These are phyloP conservation scores for Pyrus betulifolia DNA, from an alignment of 306 rosid genomes.

Conservation along the genomic window DNA sequence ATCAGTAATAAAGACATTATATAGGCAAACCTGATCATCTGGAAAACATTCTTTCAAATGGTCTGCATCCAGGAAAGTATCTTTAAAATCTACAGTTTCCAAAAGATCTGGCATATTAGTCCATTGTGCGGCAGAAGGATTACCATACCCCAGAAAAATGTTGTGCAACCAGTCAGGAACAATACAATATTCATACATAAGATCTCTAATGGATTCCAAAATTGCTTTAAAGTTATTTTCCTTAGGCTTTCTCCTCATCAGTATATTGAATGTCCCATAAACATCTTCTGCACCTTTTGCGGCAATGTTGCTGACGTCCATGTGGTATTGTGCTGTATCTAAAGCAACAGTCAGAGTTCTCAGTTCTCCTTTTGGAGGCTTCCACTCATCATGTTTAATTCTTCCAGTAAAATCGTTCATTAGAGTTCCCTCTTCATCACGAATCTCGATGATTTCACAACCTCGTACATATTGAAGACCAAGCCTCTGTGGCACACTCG, in stretches of 20 bases:
- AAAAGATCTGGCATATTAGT: slow-evolving; percentile 92
- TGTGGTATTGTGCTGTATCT: slow-evolving; percentile 96
- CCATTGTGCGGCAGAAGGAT: slow-evolving; percentile 98
- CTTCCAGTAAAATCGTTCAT: slow-evolving; percentile 96
- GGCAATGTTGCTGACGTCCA: slow-evolving; percentile 91
- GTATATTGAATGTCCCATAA: slow-evolving; percentile 79
- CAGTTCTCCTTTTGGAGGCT: slow-evolving; percentile 94
- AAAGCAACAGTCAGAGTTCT: slow-evolving; percentile 95
- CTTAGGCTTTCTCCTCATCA: slow-evolving; percentile 98
- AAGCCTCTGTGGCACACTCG: slow-evolving; percentile 85
- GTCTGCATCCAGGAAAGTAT: slow-evolving; percentile 78
- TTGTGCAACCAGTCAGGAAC: slow-evolving; percentile 98
- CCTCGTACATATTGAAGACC: slow-evolving; percentile 94
- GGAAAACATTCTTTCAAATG: slow-evolving; percentile 72
- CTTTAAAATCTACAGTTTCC: slow-evolving; percentile 88
- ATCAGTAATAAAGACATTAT: slow-evolving; percentile 10
- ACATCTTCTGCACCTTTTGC: slow-evolving; percentile 89
- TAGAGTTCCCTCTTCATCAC: slow-evolving; percentile 87
- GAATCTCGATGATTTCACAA: slow-evolving; percentile 84
- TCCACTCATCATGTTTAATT: slow-evolving; percentile 95
- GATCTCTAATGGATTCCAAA: slow-evolving; percentile 90
- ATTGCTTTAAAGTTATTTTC: slow-evolving; percentile 98
- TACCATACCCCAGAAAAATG: slow-evolving; percentile 84
- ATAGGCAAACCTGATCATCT: slow-evolving; percentile 57
- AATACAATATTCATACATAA: slow-evolving; percentile 93